phyloP scores from a whole-genome alignment of 768 basidiomycete genomes.

The Amanita muscaria region DNA sequence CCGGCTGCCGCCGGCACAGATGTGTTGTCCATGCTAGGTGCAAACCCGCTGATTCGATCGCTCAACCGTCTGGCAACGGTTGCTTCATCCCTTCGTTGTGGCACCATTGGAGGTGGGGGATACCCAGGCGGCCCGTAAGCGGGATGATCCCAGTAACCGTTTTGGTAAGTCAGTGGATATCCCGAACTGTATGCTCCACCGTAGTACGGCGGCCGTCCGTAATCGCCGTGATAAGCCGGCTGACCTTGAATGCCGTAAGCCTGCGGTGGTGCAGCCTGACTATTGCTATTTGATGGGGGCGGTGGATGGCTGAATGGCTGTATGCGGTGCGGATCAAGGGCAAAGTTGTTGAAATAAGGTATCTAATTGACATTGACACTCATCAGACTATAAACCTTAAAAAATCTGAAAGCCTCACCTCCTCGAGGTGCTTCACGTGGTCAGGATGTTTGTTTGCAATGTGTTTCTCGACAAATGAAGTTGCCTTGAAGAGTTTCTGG shows the following conservation, averaged over 20 bases:
- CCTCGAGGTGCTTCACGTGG: conserved; percentile 72
- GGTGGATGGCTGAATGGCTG: conserved; percentile 80
- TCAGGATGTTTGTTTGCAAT: conserved; percentile 92
- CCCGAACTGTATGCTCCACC: conserved; percentile 24
- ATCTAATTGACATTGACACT: conserved; percentile 37
- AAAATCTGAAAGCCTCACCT: conserved; percentile 40
- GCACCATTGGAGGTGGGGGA: conserved; percentile 29
- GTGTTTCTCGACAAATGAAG: conserved; percentile 96
- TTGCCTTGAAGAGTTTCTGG: conserved; percentile 95
- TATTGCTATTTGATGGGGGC: conserved; percentile 49
- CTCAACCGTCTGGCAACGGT: conserved; percentile 59
- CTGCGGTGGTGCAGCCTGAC: conserved; percentile 71
- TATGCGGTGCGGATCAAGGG: conserved; percentile 90
- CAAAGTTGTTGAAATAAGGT: conserved; percentile 92
- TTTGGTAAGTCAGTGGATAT: conserved; percentile 38
- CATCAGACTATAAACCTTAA: conserved; percentile 6
- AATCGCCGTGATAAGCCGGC: conserved; percentile 32
- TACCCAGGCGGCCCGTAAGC: conserved; percentile 30
- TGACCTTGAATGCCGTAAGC: conserved; percentile 74
- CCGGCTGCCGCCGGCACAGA: conserved; percentile 59
- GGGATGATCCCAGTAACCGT: conserved; percentile 35
- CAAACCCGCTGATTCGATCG: conserved; percentile 76
- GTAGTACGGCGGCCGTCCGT: conserved; percentile 27
- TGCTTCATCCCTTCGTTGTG: conserved; percentile 49
- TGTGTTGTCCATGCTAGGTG: conserved; percentile 33